phyloP scores from a whole-genome alignment of 345 rosid genomes.

The Rhodamnia rubescens region DNA sequence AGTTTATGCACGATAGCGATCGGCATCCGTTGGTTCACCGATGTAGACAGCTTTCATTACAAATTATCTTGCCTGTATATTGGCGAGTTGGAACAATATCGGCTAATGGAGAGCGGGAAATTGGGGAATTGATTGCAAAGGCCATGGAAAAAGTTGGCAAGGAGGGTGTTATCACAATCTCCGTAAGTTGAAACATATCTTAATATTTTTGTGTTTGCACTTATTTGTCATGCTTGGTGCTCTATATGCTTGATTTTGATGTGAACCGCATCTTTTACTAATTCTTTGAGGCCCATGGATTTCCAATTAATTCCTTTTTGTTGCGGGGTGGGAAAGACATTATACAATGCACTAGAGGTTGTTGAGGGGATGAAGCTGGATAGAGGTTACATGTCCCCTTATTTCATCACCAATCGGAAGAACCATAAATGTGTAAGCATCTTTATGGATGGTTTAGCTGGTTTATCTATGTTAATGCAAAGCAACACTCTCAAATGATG shows the following conservation, averaged over 20 bases:
- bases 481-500: background rate
- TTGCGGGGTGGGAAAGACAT: constrained; percentile 88
- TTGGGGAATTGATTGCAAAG: constrained; percentile 95
- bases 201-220: background rate
- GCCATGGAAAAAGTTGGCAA: constrained; percentile 99
- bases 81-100: constrained; percentile 90
- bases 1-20: background rate
- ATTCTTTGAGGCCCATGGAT: background rate
- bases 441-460: background rate
- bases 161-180: constrained; percentile 96
- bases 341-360: constrained; percentile 80
- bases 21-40: background rate
- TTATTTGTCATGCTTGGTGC: too few relatives aligned
- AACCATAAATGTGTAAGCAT: constrained; percentile 88
- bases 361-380: too few relatives aligned
- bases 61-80: background rate
- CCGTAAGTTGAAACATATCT: constrained; percentile 28
- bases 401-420: constrained; percentile 80
- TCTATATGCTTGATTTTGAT: too few relatives aligned
- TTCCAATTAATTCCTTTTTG: background rate
- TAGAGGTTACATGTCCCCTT: constrained; percentile 41
- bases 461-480: background rate
- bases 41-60: background rate
- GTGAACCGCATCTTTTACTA: background rate
- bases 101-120: constrained; percentile 96